These are phyloP conservation scores for Paraphoma chrysanthemicola DNA, from an alignment of 2,329 filamentous ascomycete genomes.

Conservation along the genomic window DNA sequence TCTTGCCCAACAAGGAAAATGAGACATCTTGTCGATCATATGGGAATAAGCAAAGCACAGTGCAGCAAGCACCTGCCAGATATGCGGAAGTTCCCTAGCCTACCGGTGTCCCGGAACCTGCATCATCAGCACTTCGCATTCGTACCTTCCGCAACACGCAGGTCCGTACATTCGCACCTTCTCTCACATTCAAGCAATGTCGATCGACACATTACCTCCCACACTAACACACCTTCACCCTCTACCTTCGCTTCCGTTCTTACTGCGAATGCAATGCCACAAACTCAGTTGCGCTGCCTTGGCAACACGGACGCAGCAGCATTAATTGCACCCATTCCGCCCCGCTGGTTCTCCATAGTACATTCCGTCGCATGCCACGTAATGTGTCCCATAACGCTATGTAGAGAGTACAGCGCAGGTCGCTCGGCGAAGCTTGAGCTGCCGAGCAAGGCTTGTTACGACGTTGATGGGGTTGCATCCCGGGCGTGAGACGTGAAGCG, in stretches of 20 bases:
- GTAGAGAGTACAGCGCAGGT: background rate
- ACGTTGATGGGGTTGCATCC: background rate
- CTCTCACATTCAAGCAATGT: background rate
- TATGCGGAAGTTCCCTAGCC: background rate
- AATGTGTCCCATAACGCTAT: background rate
- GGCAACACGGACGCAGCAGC: no score
- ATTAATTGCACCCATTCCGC: background rate
- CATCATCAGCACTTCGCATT: background rate
- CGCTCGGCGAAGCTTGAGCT: background rate
- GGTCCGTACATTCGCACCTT: background rate
- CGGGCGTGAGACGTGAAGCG: background rate
- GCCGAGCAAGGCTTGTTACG: background rate
- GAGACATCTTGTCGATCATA: background rate
- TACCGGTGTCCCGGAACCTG: background rate
- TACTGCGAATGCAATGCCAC: no score
- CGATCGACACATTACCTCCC: background rate
- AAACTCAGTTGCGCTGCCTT: no score
- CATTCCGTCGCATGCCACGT: background rate
- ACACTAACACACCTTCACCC: background rate
- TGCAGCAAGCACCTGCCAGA: background rate
- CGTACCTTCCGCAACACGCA: background rate
- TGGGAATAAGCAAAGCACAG: background rate
- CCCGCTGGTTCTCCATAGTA: background rate
- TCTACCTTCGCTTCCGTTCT: no score
- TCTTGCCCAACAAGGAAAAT: background rate